Evolutionary conservation across 495 filamentous ascomycete species (phyloP).

Genomic region (Trypethelium eluteriae): DNA sequence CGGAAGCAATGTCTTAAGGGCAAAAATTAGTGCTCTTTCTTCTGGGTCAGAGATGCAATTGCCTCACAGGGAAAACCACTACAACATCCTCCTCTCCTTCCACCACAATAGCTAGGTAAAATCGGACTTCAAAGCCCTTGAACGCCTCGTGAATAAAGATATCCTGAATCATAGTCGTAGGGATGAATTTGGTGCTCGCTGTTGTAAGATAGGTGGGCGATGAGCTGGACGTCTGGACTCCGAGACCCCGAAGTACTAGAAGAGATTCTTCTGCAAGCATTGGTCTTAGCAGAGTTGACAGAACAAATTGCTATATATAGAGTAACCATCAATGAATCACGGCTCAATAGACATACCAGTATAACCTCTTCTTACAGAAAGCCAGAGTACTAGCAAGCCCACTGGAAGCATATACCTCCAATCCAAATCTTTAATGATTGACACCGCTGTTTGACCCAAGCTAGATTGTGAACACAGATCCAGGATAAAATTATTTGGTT

Average conservation of each 20-base stretch:
- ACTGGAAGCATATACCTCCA: conserved; percentile 26
- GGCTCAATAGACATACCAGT: conserved; percentile 21
- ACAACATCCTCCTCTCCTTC: conserved; percentile 82
- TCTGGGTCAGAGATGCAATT: not conserved
- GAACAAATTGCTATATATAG: not conserved
- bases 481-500: not conserved
- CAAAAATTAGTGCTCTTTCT: not conserved
- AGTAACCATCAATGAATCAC: not conserved
- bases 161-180: conserved; percentile 82
- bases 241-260: conserved; percentile 78
- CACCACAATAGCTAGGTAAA: conserved; percentile 84
- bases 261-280: conserved; percentile 63
- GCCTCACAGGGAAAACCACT: conserved; percentile 78
- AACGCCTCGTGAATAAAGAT: conserved; percentile 95
- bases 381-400: conserved; percentile 16
- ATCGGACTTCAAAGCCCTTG: conserved; percentile 81
- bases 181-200: conserved; percentile 79
- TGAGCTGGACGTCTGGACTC: conserved; percentile 77
- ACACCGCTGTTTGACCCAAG: conserved; percentile 4
- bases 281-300: not conserved
- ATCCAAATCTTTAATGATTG: conserved; percentile 1
- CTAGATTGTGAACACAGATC: conserved; percentile 9
- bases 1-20: conserved; percentile 57
- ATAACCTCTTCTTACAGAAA: conserved; percentile 24
- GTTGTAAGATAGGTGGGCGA: conserved; percentile 55